Conservation (phyloP, 2,329 filamentous ascomycete species). For the Diplodia corticola region DNA sequence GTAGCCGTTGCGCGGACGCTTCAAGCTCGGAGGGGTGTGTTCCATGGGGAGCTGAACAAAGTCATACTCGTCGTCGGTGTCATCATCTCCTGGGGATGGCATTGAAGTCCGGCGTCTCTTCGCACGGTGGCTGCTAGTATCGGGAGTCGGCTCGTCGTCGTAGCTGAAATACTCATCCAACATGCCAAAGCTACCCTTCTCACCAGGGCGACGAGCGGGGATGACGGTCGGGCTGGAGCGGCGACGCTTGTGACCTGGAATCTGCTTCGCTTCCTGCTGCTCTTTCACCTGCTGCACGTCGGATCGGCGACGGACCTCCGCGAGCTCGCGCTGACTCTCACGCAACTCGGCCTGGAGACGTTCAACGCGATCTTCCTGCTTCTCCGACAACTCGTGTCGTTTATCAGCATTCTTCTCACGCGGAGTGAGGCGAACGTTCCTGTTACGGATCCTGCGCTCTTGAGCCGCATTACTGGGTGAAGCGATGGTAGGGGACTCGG, state of each 20-base stretch:
- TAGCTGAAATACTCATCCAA: conserved; percentile 13
- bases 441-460: conserved; percentile 1
- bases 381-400: background rate
- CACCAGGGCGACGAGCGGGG: conserved; percentile 14
- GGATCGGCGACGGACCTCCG: no score
- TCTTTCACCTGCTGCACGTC: background rate
- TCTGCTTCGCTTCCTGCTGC: background rate
- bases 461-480: conserved; percentile 6
- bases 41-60: background rate
- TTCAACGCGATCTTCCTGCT: background rate
- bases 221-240: background rate
- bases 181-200: conserved; percentile 15
- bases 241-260: background rate
- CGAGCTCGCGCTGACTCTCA: background rate
- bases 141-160: background rate
- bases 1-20: conserved; percentile 11
- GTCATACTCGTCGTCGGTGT: conserved; percentile 1
- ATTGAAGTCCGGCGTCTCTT: background rate
- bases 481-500: background rate
- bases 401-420: conserved; percentile 18
- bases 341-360: background rate
- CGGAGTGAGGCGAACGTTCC: background rate
- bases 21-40: background rate
- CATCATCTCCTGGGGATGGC: background rate
- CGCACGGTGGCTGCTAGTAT: background rate